A percentile compares a stretch with the other conserved stretches of the same genome.
Evolutionary conservation across 768 basidiomycete genomes (phyloP).

Genomic region (Chalciporus sphaerocephalus): DNA sequence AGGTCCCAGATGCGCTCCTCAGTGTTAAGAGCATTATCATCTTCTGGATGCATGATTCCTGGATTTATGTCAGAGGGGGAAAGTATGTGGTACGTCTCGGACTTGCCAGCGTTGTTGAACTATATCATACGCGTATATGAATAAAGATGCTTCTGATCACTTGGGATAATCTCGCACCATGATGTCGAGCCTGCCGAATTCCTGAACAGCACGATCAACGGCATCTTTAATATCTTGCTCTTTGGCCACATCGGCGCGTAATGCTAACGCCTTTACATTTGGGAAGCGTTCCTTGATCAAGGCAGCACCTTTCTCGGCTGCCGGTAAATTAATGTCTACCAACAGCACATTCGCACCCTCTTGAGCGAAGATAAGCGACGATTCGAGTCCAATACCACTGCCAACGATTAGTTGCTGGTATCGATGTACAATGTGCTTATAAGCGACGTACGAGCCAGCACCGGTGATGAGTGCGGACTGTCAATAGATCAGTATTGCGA

Average conservation of each 20-base stretch:
- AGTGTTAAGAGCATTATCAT: conserved; percentile 94
- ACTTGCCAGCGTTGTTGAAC: conserved; percentile 90
- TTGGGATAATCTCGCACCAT: conserved; percentile 55
- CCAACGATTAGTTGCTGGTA: conserved; percentile 9
- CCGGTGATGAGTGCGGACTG: conserved; percentile 83
- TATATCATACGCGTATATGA: conserved; percentile 30
- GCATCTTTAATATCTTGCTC: conserved; percentile 81
- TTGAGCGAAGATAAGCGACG: conserved; percentile 88
- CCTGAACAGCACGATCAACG: conserved; percentile 72
- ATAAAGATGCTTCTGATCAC: background rate
- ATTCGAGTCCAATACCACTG: conserved; percentile 96
- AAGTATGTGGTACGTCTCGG: background rate
- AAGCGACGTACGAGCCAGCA: conserved; percentile 72
- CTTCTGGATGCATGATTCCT: conserved; percentile 98
- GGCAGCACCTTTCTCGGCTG: conserved; percentile 62
- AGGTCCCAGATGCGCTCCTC: conserved; percentile 96
- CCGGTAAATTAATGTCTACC: conserved; percentile 79
- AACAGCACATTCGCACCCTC: conserved; percentile 92
- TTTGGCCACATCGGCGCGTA: conserved; percentile 84
- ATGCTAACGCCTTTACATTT: conserved; percentile 60
- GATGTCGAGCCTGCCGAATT: conserved; percentile 92
- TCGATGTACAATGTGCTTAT: background rate
- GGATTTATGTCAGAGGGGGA: conserved; percentile 4
- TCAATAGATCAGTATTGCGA: conserved; percentile 10
- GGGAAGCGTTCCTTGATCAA: conserved; percentile 65